Conservation (phyloP, 1,284 basidiomycete genomes). For the Puccinia coronata region DNA sequence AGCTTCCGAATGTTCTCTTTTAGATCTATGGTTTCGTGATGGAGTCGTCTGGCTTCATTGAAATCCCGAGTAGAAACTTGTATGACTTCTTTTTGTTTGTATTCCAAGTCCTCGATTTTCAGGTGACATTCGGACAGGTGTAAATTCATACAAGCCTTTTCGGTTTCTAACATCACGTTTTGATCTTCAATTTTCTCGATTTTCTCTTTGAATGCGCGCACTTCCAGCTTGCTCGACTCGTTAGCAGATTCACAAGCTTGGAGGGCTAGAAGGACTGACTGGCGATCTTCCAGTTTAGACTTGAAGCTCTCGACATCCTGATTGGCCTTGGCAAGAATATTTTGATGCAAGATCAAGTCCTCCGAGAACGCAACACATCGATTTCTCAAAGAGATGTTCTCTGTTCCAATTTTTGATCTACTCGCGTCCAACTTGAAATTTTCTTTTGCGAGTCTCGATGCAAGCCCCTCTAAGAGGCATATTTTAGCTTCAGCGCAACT, state of each 20-base stretch:
- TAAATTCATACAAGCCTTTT: conserved; percentile 18
- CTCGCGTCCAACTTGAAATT: background rate
- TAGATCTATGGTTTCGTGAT: background rate
- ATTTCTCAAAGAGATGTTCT: background rate
- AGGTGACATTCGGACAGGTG: conserved; percentile 27
- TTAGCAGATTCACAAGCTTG: conserved; percentile 6
- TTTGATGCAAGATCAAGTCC: background rate
- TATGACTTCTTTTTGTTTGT: conserved; percentile 12
- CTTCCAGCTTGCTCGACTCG: background rate
- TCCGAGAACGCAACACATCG: background rate
- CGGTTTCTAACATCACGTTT: background rate
- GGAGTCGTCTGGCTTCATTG: background rate
- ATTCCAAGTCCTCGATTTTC: conserved; percentile 12
- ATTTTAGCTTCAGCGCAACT: conserved; percentile 8
- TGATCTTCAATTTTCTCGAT: background rate
- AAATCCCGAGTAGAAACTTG: conserved; percentile 7
- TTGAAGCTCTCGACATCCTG: conserved; percentile 8
- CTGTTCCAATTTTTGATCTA: background rate
- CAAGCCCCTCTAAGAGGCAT: background rate
- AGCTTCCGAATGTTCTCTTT: background rate
- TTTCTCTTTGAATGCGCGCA: background rate
- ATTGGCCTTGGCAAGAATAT: background rate
- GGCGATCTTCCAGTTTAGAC: background rate
- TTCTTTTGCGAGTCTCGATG: conserved; percentile 8
- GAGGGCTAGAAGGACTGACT: conserved; percentile 7